phyloP scores from a whole-genome alignment of 1,139 yeast species.

The Scheffersomyces titani region DNA sequence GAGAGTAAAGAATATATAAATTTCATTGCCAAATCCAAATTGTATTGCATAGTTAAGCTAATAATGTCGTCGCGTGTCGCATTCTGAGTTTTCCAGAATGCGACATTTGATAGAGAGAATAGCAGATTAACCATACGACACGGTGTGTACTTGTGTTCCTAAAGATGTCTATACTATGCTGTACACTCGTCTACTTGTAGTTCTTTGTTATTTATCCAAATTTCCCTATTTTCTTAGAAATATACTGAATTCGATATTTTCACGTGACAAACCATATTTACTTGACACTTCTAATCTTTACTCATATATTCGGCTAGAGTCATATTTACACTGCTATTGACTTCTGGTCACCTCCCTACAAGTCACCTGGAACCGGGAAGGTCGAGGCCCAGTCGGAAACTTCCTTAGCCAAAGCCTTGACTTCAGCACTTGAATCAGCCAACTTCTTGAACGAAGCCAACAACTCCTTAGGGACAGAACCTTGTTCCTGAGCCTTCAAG shows the following conservation, averaged over 20 bases:
- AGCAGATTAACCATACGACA: background rate
- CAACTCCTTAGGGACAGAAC: slow-evolving; percentile 62
- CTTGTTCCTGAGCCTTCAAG: slow-evolving; percentile 60
- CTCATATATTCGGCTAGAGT: background rate
- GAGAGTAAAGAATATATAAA: background rate
- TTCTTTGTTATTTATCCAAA: background rate
- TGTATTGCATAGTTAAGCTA: background rate
- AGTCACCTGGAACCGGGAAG: slow-evolving; percentile 82
- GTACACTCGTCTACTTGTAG: background rate
- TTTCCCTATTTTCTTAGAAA: background rate
- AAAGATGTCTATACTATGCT: background rate
- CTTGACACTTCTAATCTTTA: background rate
- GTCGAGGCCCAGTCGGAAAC: slow-evolving; percentile 66
- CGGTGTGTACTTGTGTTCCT: background rate
- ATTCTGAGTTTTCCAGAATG: background rate
- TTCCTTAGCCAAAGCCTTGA: slow-evolving; percentile 60
- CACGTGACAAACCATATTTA: background rate
- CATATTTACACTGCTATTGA: background rate
- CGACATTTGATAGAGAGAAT: background rate
- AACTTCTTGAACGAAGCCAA: slow-evolving; percentile 63
- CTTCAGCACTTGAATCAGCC: slow-evolving; percentile 60
- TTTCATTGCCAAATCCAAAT: background rate
- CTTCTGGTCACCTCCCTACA: slow-evolving; percentile 17
- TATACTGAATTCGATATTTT: background rate
- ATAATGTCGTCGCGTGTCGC: background rate